A percentile compares a stretch with the other conserved stretches of the same genome.
phyloP scores from a whole-genome alignment of 805 yeast species.

The Priceomyces haplophilus region DNA sequence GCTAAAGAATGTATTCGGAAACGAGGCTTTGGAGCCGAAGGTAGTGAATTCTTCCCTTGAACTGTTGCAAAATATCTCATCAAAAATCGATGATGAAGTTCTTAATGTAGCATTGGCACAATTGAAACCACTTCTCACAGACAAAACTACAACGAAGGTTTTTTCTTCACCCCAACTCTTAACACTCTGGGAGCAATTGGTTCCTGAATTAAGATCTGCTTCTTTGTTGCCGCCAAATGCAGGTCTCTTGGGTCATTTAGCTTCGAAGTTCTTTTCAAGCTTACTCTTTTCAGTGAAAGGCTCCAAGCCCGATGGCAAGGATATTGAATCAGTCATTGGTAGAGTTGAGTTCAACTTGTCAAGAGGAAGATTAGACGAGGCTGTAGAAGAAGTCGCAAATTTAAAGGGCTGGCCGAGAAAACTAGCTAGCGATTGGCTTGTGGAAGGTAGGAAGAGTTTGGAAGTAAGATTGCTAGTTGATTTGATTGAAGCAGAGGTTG shows the following conservation, averaged over 20 bases:
- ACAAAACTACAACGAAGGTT: conserved; percentile 49
- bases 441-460: conserved; percentile 82
- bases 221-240: conserved; percentile 92
- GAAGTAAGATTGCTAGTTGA: conserved; percentile 81
- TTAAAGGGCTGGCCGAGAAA: conserved; percentile 92
- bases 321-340: conserved; percentile 84
- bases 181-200: conserved; percentile 74
- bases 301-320: conserved; percentile 67
- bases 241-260: conserved; percentile 87
- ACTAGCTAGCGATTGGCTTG: conserved; percentile 88
- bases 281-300: conserved; percentile 79
- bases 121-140: conserved; percentile 33
- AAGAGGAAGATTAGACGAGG: conserved; percentile 76
- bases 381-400: conserved; percentile 87
- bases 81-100: conserved; percentile 31
- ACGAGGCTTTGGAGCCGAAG: conserved; percentile 23
- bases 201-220: conserved; percentile 84
- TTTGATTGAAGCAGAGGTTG: conserved; percentile 64
- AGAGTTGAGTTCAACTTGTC: conserved; percentile 74
- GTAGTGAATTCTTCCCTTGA: conserved; percentile 39
- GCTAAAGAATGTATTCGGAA: conserved; percentile 29
- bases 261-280: conserved; percentile 74
- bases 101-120: conserved; percentile 30
- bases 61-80: conserved; percentile 20
- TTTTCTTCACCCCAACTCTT: conserved; percentile 75